phyloP scores from a whole-genome alignment of 306 rosid species.

The Vigna mungo region DNA sequence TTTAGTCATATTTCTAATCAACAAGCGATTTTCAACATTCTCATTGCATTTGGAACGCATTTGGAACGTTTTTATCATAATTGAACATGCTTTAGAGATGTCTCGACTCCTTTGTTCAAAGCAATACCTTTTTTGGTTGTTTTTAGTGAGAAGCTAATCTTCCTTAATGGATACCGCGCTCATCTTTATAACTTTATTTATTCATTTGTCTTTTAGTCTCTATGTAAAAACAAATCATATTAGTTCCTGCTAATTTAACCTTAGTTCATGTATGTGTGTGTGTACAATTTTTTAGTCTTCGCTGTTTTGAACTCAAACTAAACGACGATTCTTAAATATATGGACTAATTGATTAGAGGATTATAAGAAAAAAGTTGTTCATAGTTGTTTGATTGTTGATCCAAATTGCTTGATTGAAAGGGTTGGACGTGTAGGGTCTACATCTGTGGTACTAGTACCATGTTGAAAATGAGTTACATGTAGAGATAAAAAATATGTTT shows the following conservation, averaged over 20 bases:
- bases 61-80: slow-evolving; percentile 1
- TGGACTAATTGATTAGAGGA: too few relatives aligned
- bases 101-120: not conserved
- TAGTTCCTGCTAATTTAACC: too few relatives aligned
- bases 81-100: not conserved
- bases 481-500: not conserved
- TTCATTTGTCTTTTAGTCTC: too few relatives aligned
- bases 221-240: too few relatives aligned
- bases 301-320: too few relatives aligned
- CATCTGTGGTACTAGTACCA: not conserved
- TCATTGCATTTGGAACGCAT: not conserved
- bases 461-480: slow-evolving; percentile 9
- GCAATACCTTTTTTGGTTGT: not conserved
- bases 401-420: not conserved
- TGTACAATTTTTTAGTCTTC: too few relatives aligned
- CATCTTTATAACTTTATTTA: not conserved
- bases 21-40: too few relatives aligned
- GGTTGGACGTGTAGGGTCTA: not conserved
- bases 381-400: not conserved
- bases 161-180: not conserved
- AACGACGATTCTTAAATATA: too few relatives aligned
- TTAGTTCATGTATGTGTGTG: too few relatives aligned
- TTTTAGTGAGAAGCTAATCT: slow-evolving; percentile 21
- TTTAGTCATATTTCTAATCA: too few relatives aligned
- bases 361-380: too few relatives aligned